Evolutionary conservation across 768 basidiomycete genomes (phyloP), one percentile per base, ranked within the genome.

Genomic region (Amanita molliuscula): DNA sequence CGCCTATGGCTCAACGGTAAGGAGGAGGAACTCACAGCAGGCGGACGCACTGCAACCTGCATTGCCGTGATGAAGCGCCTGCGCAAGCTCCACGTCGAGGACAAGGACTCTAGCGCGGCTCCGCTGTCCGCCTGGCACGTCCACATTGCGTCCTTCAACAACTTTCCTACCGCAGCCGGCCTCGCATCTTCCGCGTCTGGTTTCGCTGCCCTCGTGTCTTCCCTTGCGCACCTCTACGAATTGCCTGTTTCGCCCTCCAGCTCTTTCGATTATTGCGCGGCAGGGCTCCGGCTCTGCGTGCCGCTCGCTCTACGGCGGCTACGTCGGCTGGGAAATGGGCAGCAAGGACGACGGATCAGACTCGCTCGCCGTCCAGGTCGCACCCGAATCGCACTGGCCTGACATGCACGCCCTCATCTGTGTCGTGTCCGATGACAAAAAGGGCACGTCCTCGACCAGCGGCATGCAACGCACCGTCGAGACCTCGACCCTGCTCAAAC

Each of bases 391-490:
- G 23, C 86, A 96, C 73, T 99, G 96, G 96, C 88, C 91, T 6
- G 82, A 93, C 52, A 83, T 99, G 62, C 89, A 95, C 65, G 96
- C 96, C 25, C 81, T 99, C 60, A 96, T 99, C 69, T 95, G 93
- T 61, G 88, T 99, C 61, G 95, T 98, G 38, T 85, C 80, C 31
- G 93, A 95, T 65, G 84, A 82, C 67, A 99, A 99, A 68, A 98
- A 99, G 67, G 92, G 90, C 54, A 97, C 94, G 3, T 84, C 84
- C 26, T 91, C 88, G 43, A 98, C 96, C 1, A 79, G 83, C 33
- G 96, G 96, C 54, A 99, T 99, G 96, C 96, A 99, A 65, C 81
- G 87, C 61, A 96, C 94, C 25, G 93, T 98, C 58, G 86, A 93
- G 61, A 97, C 96, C 0, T 93, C 89, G 0, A 46, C 79, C 0